Conservation (phyloP, 2,329 filamentous ascomycete genomes). For the Trichoderma polysporum region DNA sequence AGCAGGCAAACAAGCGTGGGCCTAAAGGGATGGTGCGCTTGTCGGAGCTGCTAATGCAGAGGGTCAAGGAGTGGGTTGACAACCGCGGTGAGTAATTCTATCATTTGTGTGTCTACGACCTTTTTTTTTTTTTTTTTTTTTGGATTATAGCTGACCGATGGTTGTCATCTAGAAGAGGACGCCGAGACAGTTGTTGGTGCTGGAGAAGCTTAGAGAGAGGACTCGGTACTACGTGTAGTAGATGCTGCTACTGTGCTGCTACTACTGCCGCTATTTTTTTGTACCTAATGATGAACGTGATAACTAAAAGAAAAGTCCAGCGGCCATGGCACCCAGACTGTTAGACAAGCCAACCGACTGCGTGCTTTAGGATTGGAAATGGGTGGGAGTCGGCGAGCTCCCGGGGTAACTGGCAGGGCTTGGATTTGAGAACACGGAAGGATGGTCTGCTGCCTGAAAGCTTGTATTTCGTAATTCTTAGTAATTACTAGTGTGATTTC, state of each 20-base stretch:
- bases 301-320: background rate
- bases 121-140: background rate
- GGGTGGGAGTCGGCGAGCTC: background rate
- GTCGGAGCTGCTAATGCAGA: slow-evolving; percentile 1
- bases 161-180: background rate
- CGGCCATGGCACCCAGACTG: background rate
- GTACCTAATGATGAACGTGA: background rate
- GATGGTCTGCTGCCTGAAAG: background rate
- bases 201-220: background rate
- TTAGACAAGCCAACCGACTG: background rate
- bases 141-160: background rate
- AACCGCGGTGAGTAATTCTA: background rate
- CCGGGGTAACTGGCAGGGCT: background rate
- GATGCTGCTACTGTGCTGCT: background rate
- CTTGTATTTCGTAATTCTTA: background rate
- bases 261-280: background rate
- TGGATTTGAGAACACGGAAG: background rate
- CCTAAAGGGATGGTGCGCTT: background rate
- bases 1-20: background rate
- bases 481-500: background rate
- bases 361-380: background rate
- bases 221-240: too few species aligned
- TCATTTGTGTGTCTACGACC: background rate
- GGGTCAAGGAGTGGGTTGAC: background rate
- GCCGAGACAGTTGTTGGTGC: background rate